Conservation (phyloP, 495 filamentous ascomycete genomes). For the Staphylotrichum longicolle region DNA sequence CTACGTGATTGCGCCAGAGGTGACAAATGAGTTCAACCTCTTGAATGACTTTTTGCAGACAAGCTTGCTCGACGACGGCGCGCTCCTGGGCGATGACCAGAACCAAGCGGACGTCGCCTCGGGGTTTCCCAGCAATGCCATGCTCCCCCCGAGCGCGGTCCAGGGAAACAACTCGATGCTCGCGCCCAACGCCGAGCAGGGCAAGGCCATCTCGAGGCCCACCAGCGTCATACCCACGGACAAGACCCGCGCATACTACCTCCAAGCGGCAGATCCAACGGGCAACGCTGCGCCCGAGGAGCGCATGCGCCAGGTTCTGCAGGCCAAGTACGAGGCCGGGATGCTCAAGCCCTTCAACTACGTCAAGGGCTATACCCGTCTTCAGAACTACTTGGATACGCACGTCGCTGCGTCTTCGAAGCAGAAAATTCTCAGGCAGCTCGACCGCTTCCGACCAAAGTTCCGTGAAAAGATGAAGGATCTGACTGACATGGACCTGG, state of each 20-base stretch:
- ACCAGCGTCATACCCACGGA: slow-evolving; percentile 63
- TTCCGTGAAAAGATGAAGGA: slow-evolving; percentile 93
- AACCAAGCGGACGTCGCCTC: slow-evolving; percentile 35
- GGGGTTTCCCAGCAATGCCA: slow-evolving; percentile 38
- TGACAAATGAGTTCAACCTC: slow-evolving; percentile 92
- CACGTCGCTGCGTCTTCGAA: slow-evolving; percentile 76
- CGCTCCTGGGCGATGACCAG: slow-evolving; percentile 60
- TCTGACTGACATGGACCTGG: slow-evolving; percentile 86
- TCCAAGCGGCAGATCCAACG: slow-evolving; percentile 91
- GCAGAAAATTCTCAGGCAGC: slow-evolving; percentile 82
- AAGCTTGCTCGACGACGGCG: slow-evolving; percentile 77
- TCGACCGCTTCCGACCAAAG: slow-evolving; percentile 90
- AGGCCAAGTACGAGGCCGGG: slow-evolving; percentile 93
- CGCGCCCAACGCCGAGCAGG: slow-evolving; percentile 48
- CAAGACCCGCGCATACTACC: slow-evolving; percentile 90
- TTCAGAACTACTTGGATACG: slow-evolving; percentile 86
- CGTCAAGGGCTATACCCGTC: slow-evolving; percentile 86
- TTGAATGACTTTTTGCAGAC: slow-evolving; percentile 93
- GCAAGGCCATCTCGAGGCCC: slow-evolving; percentile 59
- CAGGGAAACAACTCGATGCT: slow-evolving; percentile 41
- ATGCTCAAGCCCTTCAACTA: slow-evolving; percentile 97
- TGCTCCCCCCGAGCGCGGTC: slow-evolving; percentile 41
- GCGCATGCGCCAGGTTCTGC: slow-evolving; percentile 90
- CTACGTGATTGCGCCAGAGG: slow-evolving; percentile 94
- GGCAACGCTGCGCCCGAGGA: slow-evolving; percentile 90